Evolutionary conservation across 495 filamentous ascomycete genomes (phyloP), one percentile per base, ranked within the genome.

Genomic region (Podospora pseudocomata): DNA sequence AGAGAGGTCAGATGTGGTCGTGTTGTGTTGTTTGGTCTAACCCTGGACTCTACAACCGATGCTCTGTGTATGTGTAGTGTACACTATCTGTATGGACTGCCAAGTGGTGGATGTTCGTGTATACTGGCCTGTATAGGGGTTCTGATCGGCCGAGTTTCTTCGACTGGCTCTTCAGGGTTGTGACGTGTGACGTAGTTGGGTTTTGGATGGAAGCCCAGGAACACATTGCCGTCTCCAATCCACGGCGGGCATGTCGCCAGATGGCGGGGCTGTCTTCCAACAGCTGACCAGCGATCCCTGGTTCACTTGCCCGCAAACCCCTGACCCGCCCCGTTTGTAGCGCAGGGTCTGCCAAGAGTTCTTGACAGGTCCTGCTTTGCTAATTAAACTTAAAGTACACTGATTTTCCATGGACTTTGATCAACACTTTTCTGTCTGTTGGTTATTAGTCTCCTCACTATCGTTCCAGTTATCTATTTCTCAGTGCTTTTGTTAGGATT

Each of bases 171-270:
- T 7, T 7, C 59, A 28, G 26, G 59, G 59, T 63, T 63, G 61
- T 63, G 61, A 63, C 61, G 61, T 63, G 61, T 63, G 61, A 63
- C 61, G 61, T 63, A 63, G 61, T 63, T 63, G 26, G 20, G 20
- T 61, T 61, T 13, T 30, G 23, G 59, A 30, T 34, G 59, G 26
- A 61, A 61, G 27, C 59, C 59, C 59, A 61, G 59, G 59, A 61
- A 61, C 59, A 61, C 59, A 61, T 26, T 61, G 16, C 59, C 16
- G 27, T 26, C 39, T 16, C 59, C 19, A 27, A 59, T 27, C 30
- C 30, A 32, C 30, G 59, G 23, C 59, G 59, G 59, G 15, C 54
- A 67, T 63, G 67, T 70, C 65, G 65, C 56, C 68, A 65, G 57
- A 71, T 65, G 68, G 68, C 66, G 64, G 57, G 27, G 19, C 26